A percentile compares a stretch with the other conserved stretches of the same genome.
Conservation (phyloP, 1,284 basidiomycete species). For the Cutaneotrichosporon cyanovorans region DNA sequence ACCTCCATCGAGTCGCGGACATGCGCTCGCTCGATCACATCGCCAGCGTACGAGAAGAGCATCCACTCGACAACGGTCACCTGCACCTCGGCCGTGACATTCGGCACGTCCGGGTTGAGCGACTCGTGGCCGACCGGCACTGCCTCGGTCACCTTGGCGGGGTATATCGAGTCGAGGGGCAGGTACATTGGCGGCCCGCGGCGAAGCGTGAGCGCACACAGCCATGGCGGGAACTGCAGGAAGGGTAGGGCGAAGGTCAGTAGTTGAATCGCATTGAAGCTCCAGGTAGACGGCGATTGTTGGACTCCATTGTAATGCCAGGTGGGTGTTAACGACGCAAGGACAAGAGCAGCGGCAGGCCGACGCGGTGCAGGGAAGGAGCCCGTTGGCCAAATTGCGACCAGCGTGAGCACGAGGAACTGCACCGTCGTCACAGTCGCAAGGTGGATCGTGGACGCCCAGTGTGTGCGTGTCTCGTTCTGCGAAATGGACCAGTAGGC, state of each 20-base stretch:
- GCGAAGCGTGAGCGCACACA: slow-evolving; percentile 56
- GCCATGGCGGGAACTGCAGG: slow-evolving; percentile 51
- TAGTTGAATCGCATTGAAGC: slow-evolving; percentile 16
- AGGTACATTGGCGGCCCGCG: slow-evolving; percentile 67
- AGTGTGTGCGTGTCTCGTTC: slow-evolving; percentile 52
- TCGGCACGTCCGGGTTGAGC: slow-evolving; percentile 31
- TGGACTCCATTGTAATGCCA: no score
- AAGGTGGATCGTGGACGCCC: slow-evolving; percentile 59
- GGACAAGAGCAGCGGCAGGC: neutral
- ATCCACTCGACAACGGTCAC: slow-evolving; percentile 57
- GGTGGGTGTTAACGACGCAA: no score
- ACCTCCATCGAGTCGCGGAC: slow-evolving; percentile 66
- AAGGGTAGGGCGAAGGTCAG: slow-evolving; percentile 38
- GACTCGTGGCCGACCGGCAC: slow-evolving; percentile 22
- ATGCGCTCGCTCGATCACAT: slow-evolving; percentile 73
- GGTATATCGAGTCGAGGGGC: slow-evolving; percentile 63
- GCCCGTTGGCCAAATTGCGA: slow-evolving; percentile 37
- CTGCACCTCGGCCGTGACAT: slow-evolving; percentile 42
- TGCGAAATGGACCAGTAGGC: slow-evolving; percentile 54
- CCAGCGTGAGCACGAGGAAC: slow-evolving; percentile 46
- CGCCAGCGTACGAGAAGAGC: slow-evolving; percentile 73
- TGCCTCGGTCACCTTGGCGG: slow-evolving; percentile 53
- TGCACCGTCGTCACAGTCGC: slow-evolving; percentile 55
- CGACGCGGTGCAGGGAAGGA: no score
- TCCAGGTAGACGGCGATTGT: no score